Conservation (phyloP, 2,329 filamentous ascomycete species). For the Penicillium freii region DNA sequence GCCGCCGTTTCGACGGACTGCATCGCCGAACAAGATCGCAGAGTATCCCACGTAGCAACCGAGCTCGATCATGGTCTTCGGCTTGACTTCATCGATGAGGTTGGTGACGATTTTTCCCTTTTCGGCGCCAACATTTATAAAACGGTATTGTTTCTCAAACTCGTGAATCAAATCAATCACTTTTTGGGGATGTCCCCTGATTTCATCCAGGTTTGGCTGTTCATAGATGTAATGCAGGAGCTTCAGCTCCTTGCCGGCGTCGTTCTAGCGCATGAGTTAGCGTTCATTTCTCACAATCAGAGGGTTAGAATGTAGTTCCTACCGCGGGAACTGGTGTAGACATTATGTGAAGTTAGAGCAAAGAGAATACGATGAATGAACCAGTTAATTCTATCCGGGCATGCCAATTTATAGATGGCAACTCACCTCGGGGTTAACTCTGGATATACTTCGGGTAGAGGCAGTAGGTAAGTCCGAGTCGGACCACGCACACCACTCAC, state of each 20-base stretch:
- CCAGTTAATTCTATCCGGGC: neutral
- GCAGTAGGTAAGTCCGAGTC: neutral
- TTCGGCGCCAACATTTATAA: conserved; percentile 76
- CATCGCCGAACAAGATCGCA: conserved; percentile 69
- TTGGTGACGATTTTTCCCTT: conserved; percentile 71
- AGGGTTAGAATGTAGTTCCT: neutral
- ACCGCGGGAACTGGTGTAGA: neutral
- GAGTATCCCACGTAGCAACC: conserved; percentile 83
- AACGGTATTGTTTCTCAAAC: conserved; percentile 64
- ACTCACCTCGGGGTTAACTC: conserved; percentile 10
- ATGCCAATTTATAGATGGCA: neutral
- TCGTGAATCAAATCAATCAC: conserved; percentile 70
- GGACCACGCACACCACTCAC: neutral
- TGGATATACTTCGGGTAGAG: neutral
- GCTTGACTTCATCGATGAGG: conserved; percentile 65
- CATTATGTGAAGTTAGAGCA: conserved; percentile 4
- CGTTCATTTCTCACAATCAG: neutral
- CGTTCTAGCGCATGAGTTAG: conserved; percentile 27
- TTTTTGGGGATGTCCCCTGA: conserved; percentile 62
- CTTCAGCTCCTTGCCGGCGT: conserved; percentile 72
- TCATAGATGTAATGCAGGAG: conserved; percentile 68
- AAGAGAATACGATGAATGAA: neutral
- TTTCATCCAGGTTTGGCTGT: conserved; percentile 59
- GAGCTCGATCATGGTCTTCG: conserved; percentile 70
- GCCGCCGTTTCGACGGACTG: conserved; percentile 62